Percentiles rank a stretch among this genome's conserved stretches.
phyloP scores from a whole-genome alignment of 1,139 yeast species.

The Suhomyces anneliseae region DNA sequence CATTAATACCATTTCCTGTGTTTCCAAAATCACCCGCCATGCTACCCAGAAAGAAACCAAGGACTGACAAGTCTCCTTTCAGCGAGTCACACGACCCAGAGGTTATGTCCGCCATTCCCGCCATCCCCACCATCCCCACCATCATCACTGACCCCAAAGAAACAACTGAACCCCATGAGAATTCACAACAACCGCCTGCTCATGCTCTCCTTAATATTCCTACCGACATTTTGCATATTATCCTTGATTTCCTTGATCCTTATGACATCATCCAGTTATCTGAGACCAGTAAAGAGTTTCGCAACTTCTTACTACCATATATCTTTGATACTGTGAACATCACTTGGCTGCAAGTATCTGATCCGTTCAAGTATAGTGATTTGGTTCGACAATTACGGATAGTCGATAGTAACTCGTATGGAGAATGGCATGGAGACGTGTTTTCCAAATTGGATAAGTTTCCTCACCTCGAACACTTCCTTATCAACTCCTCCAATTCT shows the following conservation, averaged over 20 bases:
- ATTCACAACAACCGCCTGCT: too few relatives aligned
- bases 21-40: neutral
- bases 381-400: constrained; percentile 27
- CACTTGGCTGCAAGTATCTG: constrained; percentile 26
- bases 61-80: neutral
- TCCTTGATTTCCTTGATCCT: constrained; percentile 15
- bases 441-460: constrained; percentile 20
- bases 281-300: constrained; percentile 18
- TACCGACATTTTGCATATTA: constrained; percentile 25
- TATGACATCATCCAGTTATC: constrained; percentile 30
- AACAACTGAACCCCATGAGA: neutral
- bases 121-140: neutral
- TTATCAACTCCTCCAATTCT: constrained; percentile 36
- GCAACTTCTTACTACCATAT: constrained; percentile 21
- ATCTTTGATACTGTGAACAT: constrained; percentile 28
- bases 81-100: too few relatives aligned
- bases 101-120: neutral
- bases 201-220: neutral
- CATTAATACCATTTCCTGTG: neutral
- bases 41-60: neutral
- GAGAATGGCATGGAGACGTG: constrained; percentile 45
- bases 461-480: constrained; percentile 24
- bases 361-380: constrained; percentile 12
- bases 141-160: neutral
- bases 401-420: constrained; percentile 36